Evolutionary conservation across 2,329 filamentous ascomycete species (phyloP).

Genomic region (Diplodia intermedia): DNA sequence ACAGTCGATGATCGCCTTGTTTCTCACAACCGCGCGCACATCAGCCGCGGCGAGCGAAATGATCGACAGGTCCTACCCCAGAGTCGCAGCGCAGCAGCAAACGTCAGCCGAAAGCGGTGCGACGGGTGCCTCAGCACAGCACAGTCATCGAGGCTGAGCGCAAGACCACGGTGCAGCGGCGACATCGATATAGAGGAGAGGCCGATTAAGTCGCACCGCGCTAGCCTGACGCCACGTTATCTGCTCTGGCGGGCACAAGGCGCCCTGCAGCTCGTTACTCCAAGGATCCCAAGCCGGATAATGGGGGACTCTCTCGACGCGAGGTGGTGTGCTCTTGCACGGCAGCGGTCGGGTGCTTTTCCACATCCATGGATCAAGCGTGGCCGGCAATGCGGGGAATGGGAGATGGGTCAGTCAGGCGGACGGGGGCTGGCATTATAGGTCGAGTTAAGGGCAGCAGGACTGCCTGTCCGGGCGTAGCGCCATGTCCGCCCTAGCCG

Average conservation of each 20-base stretch:
- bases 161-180: background rate
- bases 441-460: background rate
- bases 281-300: conserved; percentile 3
- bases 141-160: background rate
- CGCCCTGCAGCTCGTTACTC: background rate
- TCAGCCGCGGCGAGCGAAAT: conserved; percentile 18
- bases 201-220: background rate
- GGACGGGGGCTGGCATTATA: conserved; percentile 16
- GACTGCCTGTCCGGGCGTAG: background rate
- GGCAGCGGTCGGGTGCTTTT: background rate
- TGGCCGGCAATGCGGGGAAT: conserved; percentile 1
- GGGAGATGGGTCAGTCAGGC: conserved; percentile 15
- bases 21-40: conserved; percentile 14
- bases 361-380: background rate
- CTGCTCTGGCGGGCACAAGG: conserved; percentile 3
- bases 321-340: conserved; percentile 6
- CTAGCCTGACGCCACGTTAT: conserved; percentile 3
- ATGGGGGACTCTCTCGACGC: background rate
- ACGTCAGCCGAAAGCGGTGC: background rate
- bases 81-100: conserved; percentile 9
- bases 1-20: conserved; percentile 17
- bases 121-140: background rate
- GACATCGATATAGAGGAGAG: background rate
- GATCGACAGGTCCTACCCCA: conserved; percentile 13
- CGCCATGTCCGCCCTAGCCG: background rate